Evolutionary conservation across 164 flowering plant genomes (phyloP), one percentile per base, ranked within the genome.

Genomic region (Echeveria elegans): DNA sequence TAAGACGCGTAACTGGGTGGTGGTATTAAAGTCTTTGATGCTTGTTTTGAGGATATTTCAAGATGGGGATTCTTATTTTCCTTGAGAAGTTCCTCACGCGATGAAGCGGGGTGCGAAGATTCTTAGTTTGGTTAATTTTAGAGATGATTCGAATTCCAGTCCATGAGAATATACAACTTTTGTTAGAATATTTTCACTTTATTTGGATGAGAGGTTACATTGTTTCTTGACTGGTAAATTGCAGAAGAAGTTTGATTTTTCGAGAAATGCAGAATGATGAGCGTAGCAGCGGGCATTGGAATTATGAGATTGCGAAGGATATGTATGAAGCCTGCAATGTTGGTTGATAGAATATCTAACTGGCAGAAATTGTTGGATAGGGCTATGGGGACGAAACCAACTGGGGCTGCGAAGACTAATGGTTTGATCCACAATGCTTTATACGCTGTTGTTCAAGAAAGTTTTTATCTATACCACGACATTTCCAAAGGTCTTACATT

Each of bases 161-260:
- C 92, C 97, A 0, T 88, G 90, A 90, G 96, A 94, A 43, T 89
- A 74, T 73, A 83, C 95, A 1, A 84, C 92, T 1, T 89, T 88
- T 38, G 87, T 91, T 1, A 78, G 95, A 14, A 81, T 95, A 0
- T 85, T 84, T 41, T 88, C 97, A 0, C 77, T 88, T 0, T 91
- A 91, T 64, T 88, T 94, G 26, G 90, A 87, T 40, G 97, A 94
- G 70, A 82, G 96, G 0, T 75, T 94, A 2, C 84, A 89, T 34
- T 90, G 91, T 65, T 80, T 82, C 50, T 76, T 94, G 15, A 69
- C 77, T 10, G 95, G 91, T 19, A 90, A 90, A 72, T 74, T 88
- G n/a, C 92, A 82, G 41, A 72, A 77, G 2, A 67, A 80, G 32
- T 75, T 70, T 24, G 60, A 74, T n/a, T 2, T 28, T 62, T 28